Conservation (phyloP, 2,329 filamentous ascomycete species). For the Pezicula carpinea region DNA sequence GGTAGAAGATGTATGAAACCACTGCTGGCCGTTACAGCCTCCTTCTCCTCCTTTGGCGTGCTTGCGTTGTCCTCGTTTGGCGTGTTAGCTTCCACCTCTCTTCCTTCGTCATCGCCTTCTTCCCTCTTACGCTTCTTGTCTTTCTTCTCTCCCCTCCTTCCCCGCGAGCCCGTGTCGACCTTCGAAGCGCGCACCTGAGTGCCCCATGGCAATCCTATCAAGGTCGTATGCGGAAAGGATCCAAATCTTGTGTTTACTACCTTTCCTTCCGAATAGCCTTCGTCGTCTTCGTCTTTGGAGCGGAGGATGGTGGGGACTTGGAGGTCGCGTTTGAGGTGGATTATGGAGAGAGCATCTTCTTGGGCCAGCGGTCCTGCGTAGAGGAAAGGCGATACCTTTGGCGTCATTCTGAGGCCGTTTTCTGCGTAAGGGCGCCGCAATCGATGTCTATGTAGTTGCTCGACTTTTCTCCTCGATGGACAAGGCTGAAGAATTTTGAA, state of each 20-base stretch:
- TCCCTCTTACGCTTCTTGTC: slow-evolving; percentile 40
- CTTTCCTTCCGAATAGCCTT: slow-evolving; percentile 71
- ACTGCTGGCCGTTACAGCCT: slow-evolving; percentile 49
- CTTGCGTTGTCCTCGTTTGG: slow-evolving; percentile 28
- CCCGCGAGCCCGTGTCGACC: slow-evolving; percentile 87
- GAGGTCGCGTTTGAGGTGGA: slow-evolving; percentile 85
- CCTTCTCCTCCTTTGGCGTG: slow-evolving; percentile 37
- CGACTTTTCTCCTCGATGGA: background rate
- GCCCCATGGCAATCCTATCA: slow-evolving; percentile 80
- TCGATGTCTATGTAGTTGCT: background rate
- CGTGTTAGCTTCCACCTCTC: slow-evolving; percentile 17
- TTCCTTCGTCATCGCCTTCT: slow-evolving; percentile 22
- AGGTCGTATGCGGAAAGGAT: slow-evolving; percentile 76
- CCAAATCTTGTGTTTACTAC: slow-evolving; percentile 92
- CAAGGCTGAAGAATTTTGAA: too few species aligned
- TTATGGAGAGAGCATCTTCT: slow-evolving; percentile 67
- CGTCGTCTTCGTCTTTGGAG: slow-evolving; percentile 54
- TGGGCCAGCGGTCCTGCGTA: slow-evolving; percentile 60
- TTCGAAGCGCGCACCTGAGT: slow-evolving; percentile 85
- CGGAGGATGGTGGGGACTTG: slow-evolving; percentile 71
- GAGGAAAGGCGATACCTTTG: slow-evolving; percentile 69
- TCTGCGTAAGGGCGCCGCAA: background rate
- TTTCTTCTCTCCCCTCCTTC: slow-evolving; percentile 64
- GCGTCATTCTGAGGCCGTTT: slow-evolving; percentile 15
- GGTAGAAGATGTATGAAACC: slow-evolving; percentile 77